These are phyloP conservation scores for Monilinia laxa DNA, from an alignment of 2,329 filamentous ascomycete species.

Conservation along the genomic window DNA sequence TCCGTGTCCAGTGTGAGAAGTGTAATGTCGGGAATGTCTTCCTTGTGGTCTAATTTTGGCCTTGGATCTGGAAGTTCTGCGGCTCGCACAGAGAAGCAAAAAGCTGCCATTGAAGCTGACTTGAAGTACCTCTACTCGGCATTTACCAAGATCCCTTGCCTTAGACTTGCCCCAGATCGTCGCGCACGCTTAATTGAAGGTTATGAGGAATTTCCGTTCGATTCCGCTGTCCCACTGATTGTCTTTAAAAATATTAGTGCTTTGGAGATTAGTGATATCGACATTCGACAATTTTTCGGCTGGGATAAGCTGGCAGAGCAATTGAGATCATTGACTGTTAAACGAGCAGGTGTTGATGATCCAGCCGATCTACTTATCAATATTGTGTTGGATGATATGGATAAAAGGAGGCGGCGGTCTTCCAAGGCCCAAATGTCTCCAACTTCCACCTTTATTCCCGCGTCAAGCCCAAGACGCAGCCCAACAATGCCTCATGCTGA, in stretches of 20 bases:
- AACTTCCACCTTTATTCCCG: constrained; percentile 64
- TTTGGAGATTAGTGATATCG: constrained; percentile 90
- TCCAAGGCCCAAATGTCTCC: constrained; percentile 83
- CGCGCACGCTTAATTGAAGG: constrained; percentile 85
- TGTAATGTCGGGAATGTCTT: constrained; percentile 95
- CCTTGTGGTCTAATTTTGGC: constrained; percentile 85
- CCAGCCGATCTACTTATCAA: constrained; percentile 86
- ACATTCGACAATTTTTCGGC: constrained; percentile 95
- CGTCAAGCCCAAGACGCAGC: constrained; percentile 59
- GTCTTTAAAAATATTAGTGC: constrained; percentile 96
- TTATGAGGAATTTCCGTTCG: constrained; percentile 97
- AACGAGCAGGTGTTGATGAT: constrained; percentile 84
- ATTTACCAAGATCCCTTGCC: constrained; percentile 95
- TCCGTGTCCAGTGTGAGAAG: constrained; percentile 96
- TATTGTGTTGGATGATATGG: constrained; percentile 95
- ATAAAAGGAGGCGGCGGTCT: constrained; percentile 82
- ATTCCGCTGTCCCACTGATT: constrained; percentile 93
- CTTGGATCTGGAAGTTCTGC: constrained; percentile 76
- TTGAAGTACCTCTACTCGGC: constrained; percentile 96
- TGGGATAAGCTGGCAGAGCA: constrained; percentile 95
- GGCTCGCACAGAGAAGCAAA: constrained; percentile 85
- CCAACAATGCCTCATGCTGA: constrained; percentile 65
- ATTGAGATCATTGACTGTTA: constrained; percentile 82
- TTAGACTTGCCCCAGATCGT: constrained; percentile 88
- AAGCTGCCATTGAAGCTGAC: constrained; percentile 79